Percentiles rank a stretch among this genome's conserved stretches.
phyloP scores from a whole-genome alignment of 1,139 yeast species.

The Suhomyces coccinellae region DNA sequence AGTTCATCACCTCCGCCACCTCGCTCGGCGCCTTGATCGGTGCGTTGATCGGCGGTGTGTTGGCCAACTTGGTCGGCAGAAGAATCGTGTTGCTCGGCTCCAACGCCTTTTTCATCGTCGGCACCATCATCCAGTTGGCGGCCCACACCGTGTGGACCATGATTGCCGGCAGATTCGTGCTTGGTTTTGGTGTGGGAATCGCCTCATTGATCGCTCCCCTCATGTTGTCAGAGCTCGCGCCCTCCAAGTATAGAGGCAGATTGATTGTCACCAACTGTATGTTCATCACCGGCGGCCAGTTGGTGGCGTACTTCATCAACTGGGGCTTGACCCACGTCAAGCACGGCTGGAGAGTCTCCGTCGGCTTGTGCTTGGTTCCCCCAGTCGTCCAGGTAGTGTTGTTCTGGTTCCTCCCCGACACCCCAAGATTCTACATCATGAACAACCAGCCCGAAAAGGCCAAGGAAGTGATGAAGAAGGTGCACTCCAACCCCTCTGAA shows the following conservation, averaged over 20 bases:
- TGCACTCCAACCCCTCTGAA: conserved; percentile 57
- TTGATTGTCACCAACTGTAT: conserved; percentile 67
- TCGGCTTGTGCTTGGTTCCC: conserved; percentile 87
- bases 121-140: conserved; percentile 80
- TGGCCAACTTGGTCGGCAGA: conserved; percentile 82
- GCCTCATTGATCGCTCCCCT: conserved; percentile 91
- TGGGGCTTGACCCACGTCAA: conserved; percentile 75
- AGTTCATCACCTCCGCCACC: conserved; percentile 91
- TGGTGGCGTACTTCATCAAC: conserved; percentile 88
- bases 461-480: conserved; percentile 57
- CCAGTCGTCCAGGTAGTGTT: conserved; percentile 74
- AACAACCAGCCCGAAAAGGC: conserved; percentile 67
- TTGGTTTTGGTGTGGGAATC: conserved; percentile 96
- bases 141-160: conserved; percentile 84
- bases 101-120: conserved; percentile 74
- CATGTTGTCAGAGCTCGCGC: conserved; percentile 89
- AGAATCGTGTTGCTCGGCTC: conserved; percentile 78
- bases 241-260: conserved; percentile 88
- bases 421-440: conserved; percentile 86
- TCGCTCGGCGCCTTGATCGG: conserved; percentile 88
- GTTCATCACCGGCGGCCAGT: conserved; percentile 87
- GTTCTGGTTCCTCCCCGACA: conserved; percentile 88
- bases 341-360: conserved; percentile 92
- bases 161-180: conserved; percentile 85
- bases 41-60: conserved; percentile 70